phyloP scores from a whole-genome alignment of 495 filamentous ascomycete species.

The Opeltia flavorubescens region DNA sequence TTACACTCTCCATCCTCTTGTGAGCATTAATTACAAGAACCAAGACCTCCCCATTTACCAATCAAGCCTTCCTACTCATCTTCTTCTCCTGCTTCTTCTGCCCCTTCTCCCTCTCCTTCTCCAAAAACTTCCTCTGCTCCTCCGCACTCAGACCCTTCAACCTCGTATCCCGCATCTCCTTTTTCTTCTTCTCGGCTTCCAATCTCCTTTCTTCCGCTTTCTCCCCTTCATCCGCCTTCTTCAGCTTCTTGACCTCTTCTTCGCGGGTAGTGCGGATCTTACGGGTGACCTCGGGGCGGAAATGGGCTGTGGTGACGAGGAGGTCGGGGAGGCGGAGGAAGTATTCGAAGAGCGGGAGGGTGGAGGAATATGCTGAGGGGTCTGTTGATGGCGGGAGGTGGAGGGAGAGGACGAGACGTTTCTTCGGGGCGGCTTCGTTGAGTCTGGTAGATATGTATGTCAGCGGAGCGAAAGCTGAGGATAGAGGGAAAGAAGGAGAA shows the following conservation, averaged over 20 bases:
- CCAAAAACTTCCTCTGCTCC: conserved; percentile 89
- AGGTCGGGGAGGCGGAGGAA: conserved; percentile 75
- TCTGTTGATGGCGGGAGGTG: conserved; percentile 46
- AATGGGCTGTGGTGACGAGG: conserved; percentile 62
- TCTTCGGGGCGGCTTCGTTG: conserved; percentile 70
- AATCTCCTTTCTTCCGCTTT: conserved; percentile 77
- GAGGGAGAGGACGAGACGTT: conserved; percentile 69
- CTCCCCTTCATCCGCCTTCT: conserved; percentile 74
- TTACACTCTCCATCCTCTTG: neutral
- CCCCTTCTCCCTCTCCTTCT: conserved; percentile 78
- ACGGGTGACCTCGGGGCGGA: conserved; percentile 77
- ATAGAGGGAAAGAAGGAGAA: neutral
- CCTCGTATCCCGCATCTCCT: conserved; percentile 77
- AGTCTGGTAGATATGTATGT: conserved; percentile 38
- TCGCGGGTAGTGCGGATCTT: conserved; percentile 72
- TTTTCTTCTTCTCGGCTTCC: conserved; percentile 73
- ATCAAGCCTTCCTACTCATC: conserved; percentile 35
- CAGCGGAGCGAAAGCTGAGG: conserved; percentile 11
- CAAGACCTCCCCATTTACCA: neutral
- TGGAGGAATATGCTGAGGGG: conserved; percentile 45
- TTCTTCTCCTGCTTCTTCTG: conserved; percentile 59
- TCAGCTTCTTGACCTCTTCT: conserved; percentile 64
- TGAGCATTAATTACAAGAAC: neutral
- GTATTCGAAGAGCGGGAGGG: conserved; percentile 62
- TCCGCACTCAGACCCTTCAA: conserved; percentile 76